Conservation (phyloP, 768 basidiomycete genomes). For the Suillus fuscotomentosus region DNA sequence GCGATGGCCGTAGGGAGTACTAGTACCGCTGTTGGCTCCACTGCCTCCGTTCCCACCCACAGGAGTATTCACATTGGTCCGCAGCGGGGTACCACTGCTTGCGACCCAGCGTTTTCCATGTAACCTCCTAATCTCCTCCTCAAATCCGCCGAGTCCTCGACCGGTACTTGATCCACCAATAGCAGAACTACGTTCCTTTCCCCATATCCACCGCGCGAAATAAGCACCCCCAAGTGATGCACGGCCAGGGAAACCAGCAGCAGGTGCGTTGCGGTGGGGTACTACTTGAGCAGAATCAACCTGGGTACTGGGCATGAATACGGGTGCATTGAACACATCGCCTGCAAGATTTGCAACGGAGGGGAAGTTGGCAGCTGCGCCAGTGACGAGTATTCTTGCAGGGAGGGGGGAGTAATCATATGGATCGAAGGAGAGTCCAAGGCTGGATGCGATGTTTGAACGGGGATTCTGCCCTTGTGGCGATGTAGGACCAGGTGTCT, state of each 20-base stretch:
- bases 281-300: slow-evolving; percentile 74
- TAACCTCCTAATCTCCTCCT: slow-evolving; percentile 75
- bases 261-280: slow-evolving; percentile 72
- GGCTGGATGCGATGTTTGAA: slow-evolving; percentile 33
- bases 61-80: slow-evolving; percentile 57
- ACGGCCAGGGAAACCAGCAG: slow-evolving; percentile 63
- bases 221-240: slow-evolving; percentile 76
- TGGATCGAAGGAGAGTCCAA: slow-evolving; percentile 75
- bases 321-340: slow-evolving; percentile 81
- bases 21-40: slow-evolving; percentile 63
- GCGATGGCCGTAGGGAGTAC: slow-evolving; percentile 62
- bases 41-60: slow-evolving; percentile 35
- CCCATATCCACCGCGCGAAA: slow-evolving; percentile 85
- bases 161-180: slow-evolving; percentile 29
- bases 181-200: slow-evolving; percentile 48
- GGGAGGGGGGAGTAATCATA: slow-evolving; percentile 73
- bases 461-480: slow-evolving; percentile 11
- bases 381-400: slow-evolving; percentile 63
- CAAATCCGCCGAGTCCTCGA: slow-evolving; percentile 58
- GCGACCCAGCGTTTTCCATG: slow-evolving; percentile 74
- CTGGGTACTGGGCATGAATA: slow-evolving; percentile 72
- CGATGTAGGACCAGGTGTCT: slow-evolving; percentile 26
- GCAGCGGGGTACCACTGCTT: slow-evolving; percentile 53
- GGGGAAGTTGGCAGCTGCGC: slow-evolving; percentile 84
- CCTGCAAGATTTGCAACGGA: slow-evolving; percentile 76